Evolutionary conservation across 73 alveolate species (phyloP).

Genomic region (Blepharisma stoltei): DNA sequence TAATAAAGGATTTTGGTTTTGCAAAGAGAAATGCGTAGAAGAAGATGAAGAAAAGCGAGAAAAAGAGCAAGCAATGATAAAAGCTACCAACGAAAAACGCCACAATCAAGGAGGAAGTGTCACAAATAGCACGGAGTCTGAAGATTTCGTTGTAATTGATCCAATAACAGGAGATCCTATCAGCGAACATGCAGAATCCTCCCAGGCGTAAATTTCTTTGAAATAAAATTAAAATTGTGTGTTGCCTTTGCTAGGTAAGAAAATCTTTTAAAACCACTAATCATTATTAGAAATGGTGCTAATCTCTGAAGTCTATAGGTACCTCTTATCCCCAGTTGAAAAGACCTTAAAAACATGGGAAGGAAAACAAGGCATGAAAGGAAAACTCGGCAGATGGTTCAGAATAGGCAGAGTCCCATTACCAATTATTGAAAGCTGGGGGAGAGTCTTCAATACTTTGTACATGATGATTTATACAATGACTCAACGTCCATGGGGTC

Average conservation of each 20-base stretch:
- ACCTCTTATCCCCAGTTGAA: conserved; percentile 22
- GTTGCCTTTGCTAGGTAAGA: no score
- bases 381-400: conserved; percentile 23
- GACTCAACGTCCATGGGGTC: conserved; percentile 33
- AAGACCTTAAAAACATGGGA: conserved; percentile 23
- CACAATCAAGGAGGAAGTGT: not conserved
- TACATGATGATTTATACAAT: not conserved
- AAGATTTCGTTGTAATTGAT: conserved; percentile 1
- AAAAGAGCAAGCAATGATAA: not conserved
- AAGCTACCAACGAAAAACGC: not conserved
- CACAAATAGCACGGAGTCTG: not conserved
- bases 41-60: conserved; percentile 1
- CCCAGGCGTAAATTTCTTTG: no score
- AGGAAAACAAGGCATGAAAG: conserved; percentile 10
- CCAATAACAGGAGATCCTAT: conserved; percentile 22
- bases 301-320: conserved; percentile 19
- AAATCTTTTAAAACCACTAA: not conserved
- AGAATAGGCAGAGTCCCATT: conserved; percentile 25
- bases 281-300: conserved; percentile 27
- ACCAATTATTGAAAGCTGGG: conserved; percentile 3
- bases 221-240: no score
- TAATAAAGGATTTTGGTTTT: not conserved
- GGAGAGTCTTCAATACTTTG: not conserved
- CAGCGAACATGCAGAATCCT: no score
- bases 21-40: conserved; percentile 3